Evolutionary conservation across 805 yeast species (phyloP), one percentile per base, ranked within the genome.

Genomic region (Candida sakaeoensis): DNA sequence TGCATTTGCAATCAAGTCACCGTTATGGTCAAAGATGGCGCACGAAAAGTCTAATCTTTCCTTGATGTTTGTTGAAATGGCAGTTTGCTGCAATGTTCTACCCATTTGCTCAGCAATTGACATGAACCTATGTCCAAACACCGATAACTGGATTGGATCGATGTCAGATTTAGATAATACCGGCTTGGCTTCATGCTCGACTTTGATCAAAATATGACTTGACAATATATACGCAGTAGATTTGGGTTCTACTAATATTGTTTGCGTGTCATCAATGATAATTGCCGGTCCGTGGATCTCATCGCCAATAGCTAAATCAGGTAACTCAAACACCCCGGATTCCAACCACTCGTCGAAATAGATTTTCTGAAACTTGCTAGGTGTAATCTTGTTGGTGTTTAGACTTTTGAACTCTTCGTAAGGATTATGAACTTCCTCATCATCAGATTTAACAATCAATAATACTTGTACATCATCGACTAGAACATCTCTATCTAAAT

Each of bases 371-470:
- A 30, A 35, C n/a, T 31, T 33, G 4, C 44, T 26, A 7, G 41
- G n/a, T 2, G 36, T 15, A 12, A 24, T 15, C 2, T 31, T 16
- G 12, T 10, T 44, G 2, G 26, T 14, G 2, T 13, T 16, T 13
- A 46, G 30, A 7, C 28, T 13, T 13, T 29, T 47, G 15, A 69
- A 57, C n/a, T 60, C 62, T 18, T 57, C 58, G 24, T 79, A 54
- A 42, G 85, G 86, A 43, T 70, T 72, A 45, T 80, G 84, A 23
- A 74, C 67, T 8, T 54, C 44, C 26, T 73, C 62, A 6, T 64
- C 66, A 13, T 63, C 55, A 7, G 80, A 73, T 52, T 75, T 75
- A n/a, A 86, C 95, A 41, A 81, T 71, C 0, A 84, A 85, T 23
- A 63, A 46, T 0, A 64, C 62, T 41, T 62, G 68, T 13, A 65